Base-by-base conservation (phyloP, 768 basidiomycete genomes). In the Crepidotus variabilis region DNA sequence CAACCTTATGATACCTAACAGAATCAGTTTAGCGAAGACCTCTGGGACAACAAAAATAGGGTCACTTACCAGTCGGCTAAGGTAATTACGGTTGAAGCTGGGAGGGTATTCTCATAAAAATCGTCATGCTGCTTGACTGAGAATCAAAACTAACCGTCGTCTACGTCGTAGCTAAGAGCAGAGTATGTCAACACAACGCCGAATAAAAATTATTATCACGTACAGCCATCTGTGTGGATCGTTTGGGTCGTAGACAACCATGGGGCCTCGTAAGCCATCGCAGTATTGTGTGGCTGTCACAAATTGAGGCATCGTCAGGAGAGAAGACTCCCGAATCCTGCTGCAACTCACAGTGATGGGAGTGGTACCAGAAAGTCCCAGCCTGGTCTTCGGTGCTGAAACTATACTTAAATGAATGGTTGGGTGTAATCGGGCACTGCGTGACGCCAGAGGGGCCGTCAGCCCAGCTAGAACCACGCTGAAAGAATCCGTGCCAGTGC, bases 281-380 rank as follows among this genome's bases (percentile, higher is more conserved):
- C 66, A 67, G 46, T 65, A 65, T 56, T 67, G 66, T 13, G 57
- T 61, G 11, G 50, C 61, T 63, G 28, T 28, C 8, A 28, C 28
- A 28, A 8, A 28, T 28, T 28, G 28, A 28, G 8, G 28, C 28
- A 28, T 3, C 28, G 28, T 28, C 28, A 8, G 28, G 8, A 28
- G 28, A n/a, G 4, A 13, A 2, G 34, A n/a, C n/a, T n/a, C 53
- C 57, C 14, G 50, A 18, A 23, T 16, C 14, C 16, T 48, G 23
- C 6, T 20, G 10, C 32, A 49, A 56, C 8, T 28, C 28, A 73
- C 72, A 51, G 57, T 60, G 50, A 60, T 67, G 65, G 10, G 59
- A 64, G 49, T 69, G 71, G 34, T 67, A 71, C 79, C 79, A 81
- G 55, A 69, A 81, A 0, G 77, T 80, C 4, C 79, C 80, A 1